Percentiles rank a stretch among this genome's conserved stretches.
Conservation (phyloP, 371 early-diverging fungal species). For the Mucor saturninus region DNA sequence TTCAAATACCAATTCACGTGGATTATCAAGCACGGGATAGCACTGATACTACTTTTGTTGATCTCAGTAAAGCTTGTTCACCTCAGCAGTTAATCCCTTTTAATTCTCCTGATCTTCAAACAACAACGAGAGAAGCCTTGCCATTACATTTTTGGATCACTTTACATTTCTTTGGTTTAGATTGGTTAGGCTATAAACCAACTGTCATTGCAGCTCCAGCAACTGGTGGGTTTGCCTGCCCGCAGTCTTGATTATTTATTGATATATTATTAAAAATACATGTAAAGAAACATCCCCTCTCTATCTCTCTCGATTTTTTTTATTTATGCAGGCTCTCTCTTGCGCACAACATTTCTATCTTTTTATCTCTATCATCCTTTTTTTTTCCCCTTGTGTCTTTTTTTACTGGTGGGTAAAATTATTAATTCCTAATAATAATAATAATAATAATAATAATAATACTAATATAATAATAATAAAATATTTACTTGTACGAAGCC, state of each 20-base stretch:
- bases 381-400: no score
- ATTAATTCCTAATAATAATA: no score
- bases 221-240: slow-evolving; percentile 52
- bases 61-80: slow-evolving; percentile 39
- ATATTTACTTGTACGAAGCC: no score
- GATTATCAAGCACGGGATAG: slow-evolving; percentile 49
- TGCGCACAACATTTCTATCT: no score
- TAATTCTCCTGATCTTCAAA: slow-evolving; percentile 11
- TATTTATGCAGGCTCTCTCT: not conserved
- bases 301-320: not conserved
- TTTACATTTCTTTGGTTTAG: slow-evolving; percentile 42
- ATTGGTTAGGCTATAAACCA: slow-evolving; percentile 47
- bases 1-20: slow-evolving; percentile 39
- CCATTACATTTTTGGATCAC: slow-evolving; percentile 53
- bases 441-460: no score
- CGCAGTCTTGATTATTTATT: slow-evolving; percentile 23
- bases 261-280: not conserved
- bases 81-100: slow-evolving; percentile 21
- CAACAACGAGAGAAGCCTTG: slow-evolving; percentile 28
- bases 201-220: slow-evolving; percentile 49
- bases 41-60: slow-evolving; percentile 46
- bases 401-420: no score
- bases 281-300: not conserved
- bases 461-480: no score
- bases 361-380: no score